Base-by-base conservation (phyloP, 257 asterid genomes). In the Solanum pennellii region DNA sequence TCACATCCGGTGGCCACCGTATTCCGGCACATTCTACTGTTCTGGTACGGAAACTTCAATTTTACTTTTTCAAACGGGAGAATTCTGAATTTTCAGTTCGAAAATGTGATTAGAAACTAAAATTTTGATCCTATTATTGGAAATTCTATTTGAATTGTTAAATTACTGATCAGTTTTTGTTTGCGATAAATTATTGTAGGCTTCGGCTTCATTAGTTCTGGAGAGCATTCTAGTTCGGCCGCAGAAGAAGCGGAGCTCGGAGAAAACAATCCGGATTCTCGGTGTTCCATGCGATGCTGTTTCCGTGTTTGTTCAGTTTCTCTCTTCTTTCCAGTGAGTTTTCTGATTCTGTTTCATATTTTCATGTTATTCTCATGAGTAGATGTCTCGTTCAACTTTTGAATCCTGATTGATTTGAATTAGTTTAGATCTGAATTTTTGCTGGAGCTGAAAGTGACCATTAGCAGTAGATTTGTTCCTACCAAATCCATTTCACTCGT, bases 241-340 rank as follows among this genome's bases (percentile, higher is more conserved):
- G 88, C 91, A 88, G 39, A 94, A 94, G 92, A 91, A 84, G 74
- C 93, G 94, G 91, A 91, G 89, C 82, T 56, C 93, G 86, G 94
- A 91, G 13, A 92, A 90, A 90, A 91, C 93, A 27, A 88, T 96
- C 82, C 88, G 95, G 27, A 93, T 96, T 4, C 92, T 91, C 84
- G 99, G 99, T 83, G 98, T 96, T 23, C 99, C 99, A 0, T 91
- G 93, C 92, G 97, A 94, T 86, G 98, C 99, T 90, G 99, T 96
- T 60, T 86, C 90, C 10, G 93, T 76, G 87, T 96, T 96, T 94
- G 83, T 96, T 86, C 93, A 91, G 71, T 93, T 91, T 88, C 93
- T 96, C 65, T 93, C 92, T 92, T 93, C 94, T 49, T 86, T 93
- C 94, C 92, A 88, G 99, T 95, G 69, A 92, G 98, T 91, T 87